Percentiles rank a stretch among this genome's conserved stretches.
phyloP scores from a whole-genome alignment of 371 early-diverging fungal species.

The Thermomucor indicae-seudaticae region DNA sequence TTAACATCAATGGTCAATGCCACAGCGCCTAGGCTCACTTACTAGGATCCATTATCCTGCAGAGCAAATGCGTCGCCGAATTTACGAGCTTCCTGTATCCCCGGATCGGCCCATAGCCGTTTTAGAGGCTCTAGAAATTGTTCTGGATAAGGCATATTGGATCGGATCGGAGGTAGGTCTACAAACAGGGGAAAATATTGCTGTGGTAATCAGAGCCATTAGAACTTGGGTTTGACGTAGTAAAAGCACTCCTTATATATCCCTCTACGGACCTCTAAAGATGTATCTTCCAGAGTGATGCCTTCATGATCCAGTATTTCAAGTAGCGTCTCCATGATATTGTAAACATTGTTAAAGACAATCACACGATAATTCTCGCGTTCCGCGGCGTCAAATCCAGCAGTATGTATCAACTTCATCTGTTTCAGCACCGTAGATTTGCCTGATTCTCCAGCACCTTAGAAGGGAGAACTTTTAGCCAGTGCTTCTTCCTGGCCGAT shows the following conservation, averaged over 20 bases:
- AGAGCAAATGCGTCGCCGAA: slow-evolving; percentile 78
- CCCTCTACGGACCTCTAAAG: slow-evolving; percentile 38
- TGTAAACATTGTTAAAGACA: slow-evolving; percentile 81
- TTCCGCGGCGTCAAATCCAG: slow-evolving; percentile 80
- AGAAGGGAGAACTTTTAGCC: not conserved
- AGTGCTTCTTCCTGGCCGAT: not conserved
- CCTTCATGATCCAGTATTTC: slow-evolving; percentile 74
- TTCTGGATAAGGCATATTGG: slow-evolving; percentile 58
- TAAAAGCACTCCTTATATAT: too few species aligned
- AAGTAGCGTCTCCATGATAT: slow-evolving; percentile 80
- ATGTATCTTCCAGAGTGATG: slow-evolving; percentile 55
- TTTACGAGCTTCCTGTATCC: slow-evolving; percentile 67
- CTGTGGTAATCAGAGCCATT: slow-evolving; percentile 1
- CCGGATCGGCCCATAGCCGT: slow-evolving; percentile 72
- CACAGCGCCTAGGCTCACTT: slow-evolving; percentile 15
- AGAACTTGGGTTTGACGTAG: too few species aligned
- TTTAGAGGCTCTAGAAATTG: slow-evolving; percentile 73
- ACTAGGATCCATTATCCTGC: slow-evolving; percentile 79
- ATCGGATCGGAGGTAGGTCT: slow-evolving; percentile 26
- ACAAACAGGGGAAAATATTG: slow-evolving; percentile 6
- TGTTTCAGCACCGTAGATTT: slow-evolving; percentile 94
- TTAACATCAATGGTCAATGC: not conserved
- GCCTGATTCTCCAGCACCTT: slow-evolving; percentile 96
- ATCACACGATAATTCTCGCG: slow-evolving; percentile 78
- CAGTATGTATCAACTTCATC: slow-evolving; percentile 90